Conservation (phyloP, 208 protist species). For the Phytomonas francai region DNA sequence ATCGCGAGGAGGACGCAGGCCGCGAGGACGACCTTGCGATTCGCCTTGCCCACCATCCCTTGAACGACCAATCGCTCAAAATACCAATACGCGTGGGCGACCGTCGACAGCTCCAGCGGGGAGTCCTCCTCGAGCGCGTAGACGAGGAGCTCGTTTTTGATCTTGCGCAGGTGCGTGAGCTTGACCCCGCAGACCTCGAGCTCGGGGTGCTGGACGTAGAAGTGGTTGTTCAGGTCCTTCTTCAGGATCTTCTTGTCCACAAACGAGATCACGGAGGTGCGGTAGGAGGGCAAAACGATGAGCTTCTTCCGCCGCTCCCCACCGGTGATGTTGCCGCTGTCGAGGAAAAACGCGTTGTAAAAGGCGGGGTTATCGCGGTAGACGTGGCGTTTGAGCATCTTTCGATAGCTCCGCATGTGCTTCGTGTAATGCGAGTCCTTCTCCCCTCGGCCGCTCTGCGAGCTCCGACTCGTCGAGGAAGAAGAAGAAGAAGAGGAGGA, state of each 20-base stretch:
- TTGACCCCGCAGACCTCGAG: constrained; percentile 80
- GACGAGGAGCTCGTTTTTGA: constrained; percentile 59
- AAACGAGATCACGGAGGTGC: constrained; percentile 74
- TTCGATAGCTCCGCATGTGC: constrained; percentile 64
- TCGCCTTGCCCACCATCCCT: constrained; percentile 74
- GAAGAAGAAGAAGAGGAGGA: constrained; percentile 7
- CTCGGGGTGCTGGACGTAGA: constrained; percentile 79
- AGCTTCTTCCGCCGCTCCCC: constrained; percentile 80
- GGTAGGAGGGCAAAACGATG: constrained; percentile 67
- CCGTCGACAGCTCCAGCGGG: constrained; percentile 58
- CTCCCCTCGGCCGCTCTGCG: constrained; percentile 14
- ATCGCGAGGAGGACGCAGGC: constrained; percentile 67
- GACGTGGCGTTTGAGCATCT: constrained; percentile 41
- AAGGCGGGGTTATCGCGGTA: constrained; percentile 55
- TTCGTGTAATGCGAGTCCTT: constrained; percentile 15
- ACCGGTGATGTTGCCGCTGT: constrained; percentile 75
- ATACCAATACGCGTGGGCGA: constrained; percentile 84
- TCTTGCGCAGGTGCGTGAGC: constrained; percentile 71
- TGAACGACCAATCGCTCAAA: constrained; percentile 73
- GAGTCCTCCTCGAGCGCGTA: constrained; percentile 64
- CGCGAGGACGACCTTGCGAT: constrained; percentile 63
- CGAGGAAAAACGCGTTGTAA: constrained; percentile 68
- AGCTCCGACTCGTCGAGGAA: constrained; percentile 12
- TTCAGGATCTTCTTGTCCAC: constrained; percentile 78
- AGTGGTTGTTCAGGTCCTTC: constrained; percentile 83